Base-by-base conservation (phyloP, 2,329 filamentous ascomycete species). In the Aureobasidium sp. region DNA sequence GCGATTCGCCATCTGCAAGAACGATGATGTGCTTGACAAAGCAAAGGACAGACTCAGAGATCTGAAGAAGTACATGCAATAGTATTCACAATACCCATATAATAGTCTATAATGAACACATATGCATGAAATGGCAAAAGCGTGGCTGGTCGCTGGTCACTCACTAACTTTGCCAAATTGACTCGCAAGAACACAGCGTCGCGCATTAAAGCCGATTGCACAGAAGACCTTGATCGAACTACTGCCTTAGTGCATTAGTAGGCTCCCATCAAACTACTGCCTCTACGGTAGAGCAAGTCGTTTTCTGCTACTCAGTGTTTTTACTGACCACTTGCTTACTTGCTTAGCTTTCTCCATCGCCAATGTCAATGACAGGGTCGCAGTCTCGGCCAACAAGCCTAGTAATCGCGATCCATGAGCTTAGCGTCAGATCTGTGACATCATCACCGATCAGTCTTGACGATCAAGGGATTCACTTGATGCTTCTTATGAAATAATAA, bases 1-100 rank as follows among this genome's bases (percentile, higher is more conserved):
- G 64, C 79, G 93, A 21, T 97, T 97, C 67, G 93, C 93, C 0
- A 90, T 98, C 1, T 98, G 93, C 75, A 98, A 98, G 76, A 81
- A 91, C 29, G 90, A 98, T 65, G 81, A 88, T 38, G 82, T 97
- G 11, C 63, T 78, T 8, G 75, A 77, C 61, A 69, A 66, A 45
- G 75, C 75, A 2, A 73, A 75, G 65, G 73, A 77, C 58, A 63
- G 75, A 48, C 57, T 78, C 53, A 62, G 75, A 54, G 74, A 72
- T 14, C 55, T 78, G 61, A 75, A 70, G 65, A 74, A 75, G 63
- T 77, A 74, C 54, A 76, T 77, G 25, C 40, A 53, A 38, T 47
- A 14, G 47, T 42, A 14, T 12, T 37, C 10, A 3, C 32, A 7
- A 37, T 48, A 37, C 16, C 30, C 32, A 11, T 32, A 5, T 21